Conservation (phyloP, 2,329 filamentous ascomycete genomes). For the Cyphellophora attinorum region DNA sequence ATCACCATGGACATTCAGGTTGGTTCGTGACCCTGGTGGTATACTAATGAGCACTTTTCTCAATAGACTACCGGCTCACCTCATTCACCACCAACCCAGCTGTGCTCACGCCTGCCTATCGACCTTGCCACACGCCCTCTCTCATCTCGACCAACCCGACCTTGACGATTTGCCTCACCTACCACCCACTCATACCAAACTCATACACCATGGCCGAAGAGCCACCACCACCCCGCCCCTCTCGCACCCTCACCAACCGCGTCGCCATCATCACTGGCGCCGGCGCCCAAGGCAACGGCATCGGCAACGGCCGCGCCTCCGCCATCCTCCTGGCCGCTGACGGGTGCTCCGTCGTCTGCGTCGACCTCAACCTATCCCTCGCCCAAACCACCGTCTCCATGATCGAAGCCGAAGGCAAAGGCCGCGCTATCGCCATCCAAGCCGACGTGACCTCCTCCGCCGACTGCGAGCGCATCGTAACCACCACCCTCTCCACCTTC, state of each 20-base stretch:
- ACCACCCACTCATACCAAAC: no score
- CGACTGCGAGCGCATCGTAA: slow-evolving; percentile 40
- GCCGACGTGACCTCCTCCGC: slow-evolving; percentile 46
- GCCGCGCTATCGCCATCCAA: slow-evolving; percentile 32
- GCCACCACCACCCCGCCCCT: slow-evolving; percentile 11
- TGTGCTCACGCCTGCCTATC: no score
- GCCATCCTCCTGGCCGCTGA: slow-evolving; percentile 52
- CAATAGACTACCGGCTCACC: no score
- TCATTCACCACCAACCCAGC: no score
- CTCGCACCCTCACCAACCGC: slow-evolving; percentile 11
- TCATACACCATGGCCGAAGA: slow-evolving; percentile 1
- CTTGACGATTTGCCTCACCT: no score
- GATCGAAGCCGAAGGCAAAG: slow-evolving; percentile 32
- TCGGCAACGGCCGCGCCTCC: slow-evolving; percentile 51
- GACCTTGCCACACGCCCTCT: no score
- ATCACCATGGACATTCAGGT: no score
- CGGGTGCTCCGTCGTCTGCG: slow-evolving; percentile 49
- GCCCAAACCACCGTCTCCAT: slow-evolving; percentile 47
- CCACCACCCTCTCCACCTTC: slow-evolving; percentile 37
- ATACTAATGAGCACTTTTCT: no score
- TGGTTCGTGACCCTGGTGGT: no score
- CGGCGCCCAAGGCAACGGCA: slow-evolving; percentile 45
- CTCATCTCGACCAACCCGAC: no score
- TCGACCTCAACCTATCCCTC: slow-evolving; percentile 42
- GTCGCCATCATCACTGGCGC: slow-evolving; percentile 51